phyloP scores from a whole-genome alignment of 805 yeast species.

The Candida takata region DNA sequence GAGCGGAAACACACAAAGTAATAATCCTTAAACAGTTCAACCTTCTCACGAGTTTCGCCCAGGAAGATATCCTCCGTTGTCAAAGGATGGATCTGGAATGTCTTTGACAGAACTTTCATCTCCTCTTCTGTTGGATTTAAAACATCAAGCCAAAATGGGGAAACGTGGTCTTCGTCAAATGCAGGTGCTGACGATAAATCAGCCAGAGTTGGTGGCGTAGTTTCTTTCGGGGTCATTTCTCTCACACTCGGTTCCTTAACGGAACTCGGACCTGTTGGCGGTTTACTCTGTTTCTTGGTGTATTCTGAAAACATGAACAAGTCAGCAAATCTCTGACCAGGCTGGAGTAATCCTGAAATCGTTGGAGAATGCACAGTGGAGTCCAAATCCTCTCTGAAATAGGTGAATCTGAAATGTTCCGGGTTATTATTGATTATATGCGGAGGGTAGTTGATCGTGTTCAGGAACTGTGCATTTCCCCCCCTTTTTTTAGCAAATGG shows the following conservation, averaged over 20 bases:
- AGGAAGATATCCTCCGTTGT: constrained; percentile 92
- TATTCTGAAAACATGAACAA: constrained; percentile 45
- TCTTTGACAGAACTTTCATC: constrained; percentile 82
- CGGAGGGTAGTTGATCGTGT: constrained; percentile 33
- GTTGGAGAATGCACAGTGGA: constrained; percentile 89
- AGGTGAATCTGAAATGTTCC: constrained; percentile 73
- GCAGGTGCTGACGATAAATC: constrained; percentile 5
- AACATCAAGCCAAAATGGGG: constrained; percentile 92
- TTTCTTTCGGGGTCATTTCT: not conserved
- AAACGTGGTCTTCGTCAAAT: constrained; percentile 29
- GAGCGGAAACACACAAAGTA: constrained; percentile 87
- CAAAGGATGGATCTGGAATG: constrained; percentile 93
- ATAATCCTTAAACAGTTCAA: constrained; percentile 84
- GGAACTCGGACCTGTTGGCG: constrained; percentile 12
- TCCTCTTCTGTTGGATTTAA: constrained; percentile 93
- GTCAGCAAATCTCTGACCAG: constrained; percentile 54
- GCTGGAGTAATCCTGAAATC: constrained; percentile 70
- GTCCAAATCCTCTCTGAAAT: constrained; percentile 82
- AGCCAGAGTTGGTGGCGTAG: constrained; percentile 3
- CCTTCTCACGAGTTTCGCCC: constrained; percentile 93
- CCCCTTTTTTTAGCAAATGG: constrained; percentile 56
- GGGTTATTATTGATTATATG: constrained; percentile 38
- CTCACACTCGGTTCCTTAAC: constrained; percentile 2
- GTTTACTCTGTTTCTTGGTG: constrained; percentile 6
- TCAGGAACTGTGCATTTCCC: constrained; percentile 16